A percentile compares a stretch with the other conserved stretches of the same genome.
Evolutionary conservation across 495 filamentous ascomycete genomes (phyloP).

Genomic region (Penicillium waksmanii): DNA sequence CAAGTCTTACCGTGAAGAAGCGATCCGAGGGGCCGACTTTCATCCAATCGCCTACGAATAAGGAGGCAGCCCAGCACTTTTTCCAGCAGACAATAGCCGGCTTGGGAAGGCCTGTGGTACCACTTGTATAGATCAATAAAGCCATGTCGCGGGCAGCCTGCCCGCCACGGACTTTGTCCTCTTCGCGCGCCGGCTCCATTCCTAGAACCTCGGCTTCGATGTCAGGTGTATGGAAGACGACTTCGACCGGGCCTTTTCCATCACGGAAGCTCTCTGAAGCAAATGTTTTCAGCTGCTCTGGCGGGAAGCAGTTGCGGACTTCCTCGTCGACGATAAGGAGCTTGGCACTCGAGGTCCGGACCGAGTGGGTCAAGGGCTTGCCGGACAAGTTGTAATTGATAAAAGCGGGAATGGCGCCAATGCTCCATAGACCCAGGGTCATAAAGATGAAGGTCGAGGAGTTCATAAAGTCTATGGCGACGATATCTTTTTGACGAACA

Average conservation of each 20-base stretch:
- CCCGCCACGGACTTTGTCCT: constrained; percentile 62
- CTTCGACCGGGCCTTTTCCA: constrained; percentile 56
- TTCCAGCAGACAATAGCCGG: constrained; percentile 82
- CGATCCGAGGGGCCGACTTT: constrained; percentile 61
- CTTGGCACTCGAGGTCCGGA: constrained; percentile 69
- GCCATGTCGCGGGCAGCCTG: constrained; percentile 61
- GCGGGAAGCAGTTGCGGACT: constrained; percentile 54
- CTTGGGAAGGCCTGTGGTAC: constrained; percentile 91
- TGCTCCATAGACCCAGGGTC: constrained; percentile 83
- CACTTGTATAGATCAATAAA: constrained; percentile 82
- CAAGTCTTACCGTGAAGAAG: constrained; percentile 71
- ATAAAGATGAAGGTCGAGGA: constrained; percentile 81
- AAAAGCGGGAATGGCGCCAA: constrained; percentile 88
- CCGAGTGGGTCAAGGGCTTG: constrained; percentile 76
- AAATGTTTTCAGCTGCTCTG: constrained; percentile 49
- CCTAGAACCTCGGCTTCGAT: constrained; percentile 63
- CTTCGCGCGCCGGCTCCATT: constrained; percentile 61
- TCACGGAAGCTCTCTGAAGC: constrained; percentile 47
- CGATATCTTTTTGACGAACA: constrained; percentile 76
- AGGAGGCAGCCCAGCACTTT: constrained; percentile 59
- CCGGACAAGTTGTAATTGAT: constrained; percentile 91
- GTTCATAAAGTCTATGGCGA: constrained; percentile 90
- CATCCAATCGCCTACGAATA: constrained; percentile 62
- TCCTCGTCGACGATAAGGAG: constrained; percentile 78
- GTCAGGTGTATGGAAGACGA: constrained; percentile 65